A percentile compares a stretch with the other conserved stretches of the same genome.
These are phyloP conservation scores for Penicillium subrubescens DNA, from an alignment of 495 filamentous ascomycete species.

Conservation along the genomic window DNA sequence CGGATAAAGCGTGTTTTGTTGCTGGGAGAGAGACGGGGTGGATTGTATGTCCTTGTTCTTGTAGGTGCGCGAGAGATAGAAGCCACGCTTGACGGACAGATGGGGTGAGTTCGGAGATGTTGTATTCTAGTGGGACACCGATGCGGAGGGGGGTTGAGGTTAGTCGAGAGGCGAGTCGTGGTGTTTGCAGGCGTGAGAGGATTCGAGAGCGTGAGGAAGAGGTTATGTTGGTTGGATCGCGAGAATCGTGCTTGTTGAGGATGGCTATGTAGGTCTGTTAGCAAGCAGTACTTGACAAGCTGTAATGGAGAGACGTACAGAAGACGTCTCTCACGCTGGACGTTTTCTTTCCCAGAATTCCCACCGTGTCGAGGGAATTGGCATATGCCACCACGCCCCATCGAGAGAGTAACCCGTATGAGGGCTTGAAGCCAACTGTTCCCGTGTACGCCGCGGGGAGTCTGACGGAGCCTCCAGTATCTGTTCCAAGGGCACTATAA, in stretches of 20 bases:
- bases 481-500: slow-evolving; percentile 78
- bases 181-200: slow-evolving; percentile 24
- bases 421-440: slow-evolving; percentile 89
- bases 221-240: slow-evolving; percentile 77
- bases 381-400: slow-evolving; percentile 95
- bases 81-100: slow-evolving; percentile 71
- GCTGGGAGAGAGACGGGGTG: slow-evolving; percentile 79
- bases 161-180: slow-evolving; percentile 32
- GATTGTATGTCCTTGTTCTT: slow-evolving; percentile 64
- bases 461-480: slow-evolving; percentile 91
- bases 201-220: slow-evolving; percentile 51
- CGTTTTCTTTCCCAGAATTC: slow-evolving; percentile 64
- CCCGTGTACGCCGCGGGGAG: slow-evolving; percentile 91
- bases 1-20: slow-evolving; percentile 81
- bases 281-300: background rate
- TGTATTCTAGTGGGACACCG: slow-evolving; percentile 85
- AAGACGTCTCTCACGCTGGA: slow-evolving; percentile 56
- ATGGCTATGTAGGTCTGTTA: slow-evolving; percentile 32
- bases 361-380: slow-evolving; percentile 93
- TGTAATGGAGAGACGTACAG: slow-evolving; percentile 33
- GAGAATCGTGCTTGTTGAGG: slow-evolving; percentile 63
- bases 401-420: slow-evolving; percentile 79
- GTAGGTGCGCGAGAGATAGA: slow-evolving; percentile 56
- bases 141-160: slow-evolving; percentile 52
- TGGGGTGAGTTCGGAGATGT: slow-evolving; percentile 75